A percentile compares a stretch with the other conserved stretches of the same genome.
These are phyloP conservation scores for Sedum album DNA, from an alignment of 164 flowering plant genomes.

Conservation along the genomic window DNA sequence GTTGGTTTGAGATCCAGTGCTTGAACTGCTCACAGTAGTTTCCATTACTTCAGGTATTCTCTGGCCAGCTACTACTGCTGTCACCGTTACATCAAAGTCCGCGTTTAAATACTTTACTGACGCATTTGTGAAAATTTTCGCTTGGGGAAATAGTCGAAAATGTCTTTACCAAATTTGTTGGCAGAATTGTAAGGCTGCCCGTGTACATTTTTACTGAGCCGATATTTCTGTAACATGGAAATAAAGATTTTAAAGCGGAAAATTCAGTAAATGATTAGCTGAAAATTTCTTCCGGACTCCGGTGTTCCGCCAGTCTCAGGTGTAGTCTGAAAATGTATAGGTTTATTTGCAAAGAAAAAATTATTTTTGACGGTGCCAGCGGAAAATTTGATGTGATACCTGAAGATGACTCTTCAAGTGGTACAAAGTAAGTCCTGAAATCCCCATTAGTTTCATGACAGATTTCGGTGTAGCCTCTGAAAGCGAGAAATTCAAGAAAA, in stretches of 20 bases:
- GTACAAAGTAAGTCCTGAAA: neutral
- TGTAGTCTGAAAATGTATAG: no score
- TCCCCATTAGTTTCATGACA: neutral
- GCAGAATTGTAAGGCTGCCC: neutral
- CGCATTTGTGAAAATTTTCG: neutral
- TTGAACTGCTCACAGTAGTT: neutral
- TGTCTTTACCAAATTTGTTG: neutral
- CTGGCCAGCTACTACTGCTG: neutral
- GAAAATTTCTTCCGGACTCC: no score
- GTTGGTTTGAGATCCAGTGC: neutral
- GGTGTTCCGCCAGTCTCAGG: no score
- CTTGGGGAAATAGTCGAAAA: neutral
- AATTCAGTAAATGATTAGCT: neutral
- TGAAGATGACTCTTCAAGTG: neutral
- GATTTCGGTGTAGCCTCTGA: neutral
- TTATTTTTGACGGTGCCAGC: no score
- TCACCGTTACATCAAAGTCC: neutral
- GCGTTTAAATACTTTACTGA: neutral
- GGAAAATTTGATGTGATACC: no score
- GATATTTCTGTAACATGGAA: neutral
- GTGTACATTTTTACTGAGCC: neutral
- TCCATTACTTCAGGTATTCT: neutral
- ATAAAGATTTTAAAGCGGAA: neutral
- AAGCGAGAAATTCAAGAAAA: neutral
- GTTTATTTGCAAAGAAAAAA: no score